A percentile compares a stretch with the other conserved stretches of the same genome.
phyloP scores from a whole-genome alignment of 768 basidiomycete genomes.

The Cystofilobasidium bisporidii region DNA sequence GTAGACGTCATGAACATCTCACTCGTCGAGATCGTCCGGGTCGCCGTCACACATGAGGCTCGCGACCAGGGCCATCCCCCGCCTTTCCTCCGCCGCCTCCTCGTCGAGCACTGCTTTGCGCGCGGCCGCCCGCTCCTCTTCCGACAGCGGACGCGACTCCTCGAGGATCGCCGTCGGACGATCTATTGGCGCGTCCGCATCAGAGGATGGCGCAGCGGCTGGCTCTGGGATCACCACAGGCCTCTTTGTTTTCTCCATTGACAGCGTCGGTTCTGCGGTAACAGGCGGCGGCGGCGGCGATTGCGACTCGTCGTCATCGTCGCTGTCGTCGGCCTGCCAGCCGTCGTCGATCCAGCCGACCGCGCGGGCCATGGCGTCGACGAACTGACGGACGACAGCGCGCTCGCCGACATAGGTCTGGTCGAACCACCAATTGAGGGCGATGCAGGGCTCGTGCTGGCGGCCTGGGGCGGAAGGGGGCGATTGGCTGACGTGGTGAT shows the following conservation, averaged over 20 bases:
- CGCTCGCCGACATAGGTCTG: constrained; percentile 10
- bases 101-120: background rate
- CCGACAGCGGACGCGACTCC: no score
- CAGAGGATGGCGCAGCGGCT: no score
- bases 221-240: no score
- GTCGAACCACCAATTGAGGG: constrained; percentile 39
- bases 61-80: background rate
- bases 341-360: constrained; percentile 14
- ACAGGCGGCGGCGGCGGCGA: no score
- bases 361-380: constrained; percentile 12
- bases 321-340: constrained; percentile 6
- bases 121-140: background rate
- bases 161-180: no score
- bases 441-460: constrained; percentile 34
- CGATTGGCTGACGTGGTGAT: constrained; percentile 72
- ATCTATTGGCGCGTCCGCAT: no score
- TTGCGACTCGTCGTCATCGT: background rate
- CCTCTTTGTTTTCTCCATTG: no score
- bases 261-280: no score
- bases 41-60: background rate
- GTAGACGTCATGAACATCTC: no score
- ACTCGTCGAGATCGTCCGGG: background rate
- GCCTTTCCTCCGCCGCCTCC: background rate
- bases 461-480: constrained; percentile 17
- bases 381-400: constrained; percentile 12